Base-by-base conservation (phyloP, 2,329 filamentous ascomycete genomes). In the Xylariaceae sp. region DNA sequence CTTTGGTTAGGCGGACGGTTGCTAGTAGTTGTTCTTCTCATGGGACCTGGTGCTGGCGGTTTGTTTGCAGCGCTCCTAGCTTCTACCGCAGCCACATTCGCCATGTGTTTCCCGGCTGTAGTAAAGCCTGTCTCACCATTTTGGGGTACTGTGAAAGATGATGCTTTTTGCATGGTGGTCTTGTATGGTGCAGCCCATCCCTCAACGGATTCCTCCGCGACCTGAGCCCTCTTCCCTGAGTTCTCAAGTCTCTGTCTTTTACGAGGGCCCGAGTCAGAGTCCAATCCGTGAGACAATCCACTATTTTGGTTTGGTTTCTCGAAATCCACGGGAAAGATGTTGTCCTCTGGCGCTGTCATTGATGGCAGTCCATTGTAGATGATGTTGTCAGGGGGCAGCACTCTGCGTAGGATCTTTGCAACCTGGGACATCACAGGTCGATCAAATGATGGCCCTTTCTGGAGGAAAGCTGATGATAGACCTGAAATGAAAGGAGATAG, bases 401-500 rank as follows among this genome's bases (percentile, higher is more conserved):
- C 66, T 49, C 89, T 78, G 6, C 78, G 70, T 5, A 96, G 71
- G 15, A 95, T 92, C 43, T 77, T 82, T 5, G 87, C 86, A 7
- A 94, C 79, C 30, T 82, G 80, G 36, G 78, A 75, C 11, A 94
- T 75, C 1, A 83, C 74, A 1, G 74, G 71, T 32, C 80, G 75
- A 33, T 84, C 76, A 43, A 95, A 80, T 0, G 81, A 82, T 1
- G 91, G 89, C 0, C 90, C 91, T 58, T 80, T 79, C 22, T 77
- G 74, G 11, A 68, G 55, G 39, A 70, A 69, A 5, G 55, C 52
- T 2, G 63, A 64, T 2, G 65, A 63, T 44, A 68, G 44, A 66
- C 43, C 71, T 0, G 81, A 76, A 17, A 96, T 71, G 60, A 96
- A 96, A 1, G 78, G 76, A 1, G 89, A 94, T 14, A 92, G 66